Conservation (phyloP, 176 grass and related monocot species). For the Aegilops tauschii region DNA sequence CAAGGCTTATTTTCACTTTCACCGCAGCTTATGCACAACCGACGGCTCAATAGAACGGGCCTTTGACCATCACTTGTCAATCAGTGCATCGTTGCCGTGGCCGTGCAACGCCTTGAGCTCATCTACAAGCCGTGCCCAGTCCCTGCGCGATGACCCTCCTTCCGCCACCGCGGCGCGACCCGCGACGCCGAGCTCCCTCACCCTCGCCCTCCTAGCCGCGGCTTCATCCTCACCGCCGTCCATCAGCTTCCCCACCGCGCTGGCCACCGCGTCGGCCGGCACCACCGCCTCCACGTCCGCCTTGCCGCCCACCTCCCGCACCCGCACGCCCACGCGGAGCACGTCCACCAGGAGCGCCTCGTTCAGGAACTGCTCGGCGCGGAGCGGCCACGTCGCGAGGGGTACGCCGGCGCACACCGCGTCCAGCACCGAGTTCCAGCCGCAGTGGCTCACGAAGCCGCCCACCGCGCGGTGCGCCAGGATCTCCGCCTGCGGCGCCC, state of each 20-base stretch:
- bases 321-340: slow-evolving; percentile 37
- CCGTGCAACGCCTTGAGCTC: slow-evolving; percentile 27
- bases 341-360: slow-evolving; percentile 49
- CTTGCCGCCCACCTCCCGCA: slow-evolving; percentile 1
- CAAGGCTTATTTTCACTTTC: no score
- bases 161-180: slow-evolving; percentile 33
- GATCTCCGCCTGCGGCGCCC: slow-evolving; percentile 45
- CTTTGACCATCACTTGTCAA: not conserved
- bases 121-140: slow-evolving; percentile 23
- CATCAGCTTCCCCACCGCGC: slow-evolving; percentile 34
- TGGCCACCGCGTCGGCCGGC: slow-evolving; percentile 17
- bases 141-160: slow-evolving; percentile 32
- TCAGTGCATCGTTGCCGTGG: not conserved
- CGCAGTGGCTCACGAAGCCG: slow-evolving; percentile 54
- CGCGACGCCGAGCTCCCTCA: not conserved
- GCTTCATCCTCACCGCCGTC: not conserved
- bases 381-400: slow-evolving; percentile 48
- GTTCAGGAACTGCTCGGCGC: slow-evolving; percentile 59
- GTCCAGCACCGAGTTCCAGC: slow-evolving; percentile 52
- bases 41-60: no score
- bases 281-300: slow-evolving; percentile 22
- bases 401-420: slow-evolving; percentile 22
- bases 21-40: no score
- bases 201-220: slow-evolving; percentile 1
- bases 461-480: slow-evolving; percentile 46